Evolutionary conservation across 2,329 filamentous ascomycete genomes (phyloP).

Genomic region (Aspergillus viridinutans): DNA sequence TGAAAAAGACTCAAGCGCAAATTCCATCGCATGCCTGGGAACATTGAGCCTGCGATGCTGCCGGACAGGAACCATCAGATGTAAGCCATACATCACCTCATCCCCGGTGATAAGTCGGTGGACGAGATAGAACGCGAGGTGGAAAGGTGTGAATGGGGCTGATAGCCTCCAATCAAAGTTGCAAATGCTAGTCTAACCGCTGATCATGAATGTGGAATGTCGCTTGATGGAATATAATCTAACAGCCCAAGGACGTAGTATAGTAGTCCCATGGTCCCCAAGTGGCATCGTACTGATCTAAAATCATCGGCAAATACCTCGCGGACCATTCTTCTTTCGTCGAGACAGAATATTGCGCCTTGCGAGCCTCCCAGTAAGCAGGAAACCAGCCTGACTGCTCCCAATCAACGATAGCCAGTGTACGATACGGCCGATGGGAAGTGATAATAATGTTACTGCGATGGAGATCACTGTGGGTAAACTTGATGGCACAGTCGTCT

Average conservation of each 20-base stretch:
- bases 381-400: slow-evolving; percentile 31
- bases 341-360: slow-evolving; percentile 21
- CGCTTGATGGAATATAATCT: no score
- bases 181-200: no score
- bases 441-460: slow-evolving; percentile 31
- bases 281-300: slow-evolving; percentile 23
- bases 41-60: no score
- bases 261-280: slow-evolving; percentile 31
- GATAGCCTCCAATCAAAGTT: no score
- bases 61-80: no score
- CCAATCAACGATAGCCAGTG: slow-evolving; percentile 28
- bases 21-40: no score
- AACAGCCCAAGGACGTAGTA: slow-evolving; percentile 14
- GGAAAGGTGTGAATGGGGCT: no score
- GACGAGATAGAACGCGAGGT: no score
- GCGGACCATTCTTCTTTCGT: slow-evolving; percentile 21
- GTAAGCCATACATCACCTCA: no score
- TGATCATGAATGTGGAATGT: no score
- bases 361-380: slow-evolving; percentile 30
- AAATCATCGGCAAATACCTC: slow-evolving; percentile 28
- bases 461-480: slow-evolving; percentile 35
- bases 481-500: slow-evolving; percentile 28
- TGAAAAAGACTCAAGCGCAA: no score
- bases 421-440: slow-evolving; percentile 11
- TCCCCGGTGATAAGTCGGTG: no score